Base-by-base conservation (phyloP, 495 filamentous ascomycete genomes). In the Chaetomium fimeti region DNA sequence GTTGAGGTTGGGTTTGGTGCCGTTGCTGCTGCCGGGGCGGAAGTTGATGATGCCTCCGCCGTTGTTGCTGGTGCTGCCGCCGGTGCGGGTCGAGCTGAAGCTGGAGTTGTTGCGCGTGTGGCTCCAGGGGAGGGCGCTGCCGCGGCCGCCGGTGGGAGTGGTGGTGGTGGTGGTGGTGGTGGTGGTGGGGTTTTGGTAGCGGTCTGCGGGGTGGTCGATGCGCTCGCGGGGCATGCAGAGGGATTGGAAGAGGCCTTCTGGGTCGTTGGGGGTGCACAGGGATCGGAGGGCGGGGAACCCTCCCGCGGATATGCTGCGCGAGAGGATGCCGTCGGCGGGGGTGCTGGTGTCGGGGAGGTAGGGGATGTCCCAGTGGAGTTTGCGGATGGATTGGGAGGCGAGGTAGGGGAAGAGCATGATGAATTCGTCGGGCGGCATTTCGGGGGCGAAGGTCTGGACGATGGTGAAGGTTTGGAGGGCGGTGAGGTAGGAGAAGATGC, bases 351-450 rank as follows among this genome's bases (percentile, higher is more conserved):
- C 65, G 8, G 77, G 72, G 16, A 79, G 71, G 62, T 78, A 76
- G 1, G 88, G 84, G 28, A 93, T 84, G 69, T 96, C 91, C 93
- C 93, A 94, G 75, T 94, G 91, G 16, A 94, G 77, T 58, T 84
- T 85, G 62, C 85, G 77, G 0, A 96, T 81, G 22, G 81, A 85
- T 1, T 76, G 72, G 0, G 88, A 93, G 2, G 88, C 88, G 7
- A 96, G 78, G 62, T 91, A 85, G 0, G 88, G 89, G 64, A 82
- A 81, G 22, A 85, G 75, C 75, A 87, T 87, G 43, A 89, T 81
- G 56, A 88, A 84, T 25, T 81, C 78, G 54, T 86, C 87, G 5
- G 75, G 69, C 0, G 87, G 81, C 62, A 91, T 78, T 4, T 79
- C 78, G 1, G 88, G 89, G 3, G 83, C 82, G 49, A 76, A 79